phyloP scores from a whole-genome alignment of 495 filamentous ascomycete genomes.

The Neurospora sublineolata region DNA sequence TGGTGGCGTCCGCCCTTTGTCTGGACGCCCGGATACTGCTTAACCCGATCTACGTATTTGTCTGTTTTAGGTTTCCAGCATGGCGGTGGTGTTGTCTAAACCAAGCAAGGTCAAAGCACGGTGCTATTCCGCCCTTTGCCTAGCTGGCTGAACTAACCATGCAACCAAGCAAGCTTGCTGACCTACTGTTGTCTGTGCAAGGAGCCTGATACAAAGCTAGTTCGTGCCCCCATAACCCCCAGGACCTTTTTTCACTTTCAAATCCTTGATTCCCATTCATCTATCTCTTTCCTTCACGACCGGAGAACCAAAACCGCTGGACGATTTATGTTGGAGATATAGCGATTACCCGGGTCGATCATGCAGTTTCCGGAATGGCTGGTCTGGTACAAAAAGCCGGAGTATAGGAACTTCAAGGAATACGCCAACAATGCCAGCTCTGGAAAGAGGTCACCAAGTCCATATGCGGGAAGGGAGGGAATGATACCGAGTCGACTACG shows the following conservation, averaged over 20 bases:
- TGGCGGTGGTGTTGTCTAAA: not conserved
- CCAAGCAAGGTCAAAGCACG: not conserved
- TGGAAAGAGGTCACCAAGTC: conserved; percentile 19
- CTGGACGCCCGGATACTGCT: not conserved
- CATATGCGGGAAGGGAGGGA: conserved; percentile 14
- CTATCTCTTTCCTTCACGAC: not conserved
- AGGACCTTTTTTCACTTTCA: not conserved
- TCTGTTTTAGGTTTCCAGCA: not conserved
- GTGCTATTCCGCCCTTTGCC: not conserved
- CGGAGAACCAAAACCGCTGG: not conserved
- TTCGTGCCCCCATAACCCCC: not conserved
- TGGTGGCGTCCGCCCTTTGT: not conserved
- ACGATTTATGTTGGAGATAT: not conserved
- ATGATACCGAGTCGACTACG: conserved; percentile 24
- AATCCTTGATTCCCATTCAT: not conserved
- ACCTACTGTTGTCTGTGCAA: not conserved
- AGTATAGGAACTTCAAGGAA: conserved; percentile 29
- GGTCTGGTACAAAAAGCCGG: conserved; percentile 34
- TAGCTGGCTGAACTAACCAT: not conserved
- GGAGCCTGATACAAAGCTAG: not conserved
- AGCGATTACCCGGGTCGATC: not conserved
- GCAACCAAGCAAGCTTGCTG: not conserved
- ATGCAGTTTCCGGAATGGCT: conserved; percentile 25
- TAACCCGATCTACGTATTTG: not conserved
- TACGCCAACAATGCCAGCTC: conserved; percentile 20